Evolutionary conservation across 768 basidiomycete genomes (phyloP).

Genomic region (Pleurotus tuber-regium): DNA sequence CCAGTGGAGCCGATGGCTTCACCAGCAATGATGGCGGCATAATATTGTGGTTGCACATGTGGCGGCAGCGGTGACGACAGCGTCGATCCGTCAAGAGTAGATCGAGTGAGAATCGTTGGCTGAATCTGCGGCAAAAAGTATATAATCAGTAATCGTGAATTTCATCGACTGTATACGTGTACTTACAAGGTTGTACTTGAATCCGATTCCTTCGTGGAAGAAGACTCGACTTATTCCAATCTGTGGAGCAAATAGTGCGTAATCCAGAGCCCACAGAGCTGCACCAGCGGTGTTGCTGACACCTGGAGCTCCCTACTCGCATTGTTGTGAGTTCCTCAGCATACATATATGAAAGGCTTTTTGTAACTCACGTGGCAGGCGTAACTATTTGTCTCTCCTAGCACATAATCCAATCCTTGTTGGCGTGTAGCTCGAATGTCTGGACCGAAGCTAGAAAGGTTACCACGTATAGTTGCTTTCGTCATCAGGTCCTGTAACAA

Average conservation of each 20-base stretch:
- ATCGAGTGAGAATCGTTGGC: conserved; percentile 55
- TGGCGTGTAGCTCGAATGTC: conserved; percentile 52
- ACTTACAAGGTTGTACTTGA: conserved; percentile 64
- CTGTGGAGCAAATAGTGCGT: conserved; percentile 57
- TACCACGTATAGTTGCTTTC: conserved; percentile 54
- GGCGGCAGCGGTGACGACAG: conserved; percentile 49
- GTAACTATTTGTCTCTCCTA: conserved; percentile 63
- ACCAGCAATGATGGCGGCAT: conserved; percentile 57
- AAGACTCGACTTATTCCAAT: conserved; percentile 52
- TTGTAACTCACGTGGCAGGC: conserved; percentile 35
- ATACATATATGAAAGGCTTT: not conserved
- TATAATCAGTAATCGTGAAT: not conserved
- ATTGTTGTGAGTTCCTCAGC: too few relatives aligned
- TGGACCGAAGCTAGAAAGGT: conserved; percentile 47
- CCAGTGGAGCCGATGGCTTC: conserved; percentile 54
- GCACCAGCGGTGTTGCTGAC: conserved; percentile 73
- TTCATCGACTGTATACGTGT: not conserved
- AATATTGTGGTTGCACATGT: conserved; percentile 67
- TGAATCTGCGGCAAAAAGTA: conserved; percentile 47
- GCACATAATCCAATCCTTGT: conserved; percentile 50
- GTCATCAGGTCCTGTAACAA: conserved; percentile 65
- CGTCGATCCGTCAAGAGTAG: conserved; percentile 51
- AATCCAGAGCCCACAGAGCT: conserved; percentile 67
- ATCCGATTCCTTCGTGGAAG: conserved; percentile 70
- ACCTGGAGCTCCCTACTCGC: conserved; percentile 41